phyloP scores from a whole-genome alignment of 75 land plant genomes.

The Cryptomeria japonica region DNA sequence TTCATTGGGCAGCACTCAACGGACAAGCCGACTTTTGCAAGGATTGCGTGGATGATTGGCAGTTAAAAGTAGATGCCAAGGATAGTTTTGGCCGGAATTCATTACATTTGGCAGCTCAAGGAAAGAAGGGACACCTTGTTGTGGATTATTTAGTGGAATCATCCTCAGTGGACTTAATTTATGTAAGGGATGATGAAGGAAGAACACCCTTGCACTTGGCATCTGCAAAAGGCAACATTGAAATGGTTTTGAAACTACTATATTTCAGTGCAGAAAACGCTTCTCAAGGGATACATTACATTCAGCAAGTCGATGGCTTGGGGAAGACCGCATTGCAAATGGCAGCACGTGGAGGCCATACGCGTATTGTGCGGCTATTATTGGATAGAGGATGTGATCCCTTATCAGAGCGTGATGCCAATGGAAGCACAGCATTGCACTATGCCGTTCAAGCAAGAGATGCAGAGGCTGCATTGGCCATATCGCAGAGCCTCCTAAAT shows the following conservation, averaged over 20 bases:
- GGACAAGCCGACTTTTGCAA: not conserved
- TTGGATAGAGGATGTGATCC: too few species aligned
- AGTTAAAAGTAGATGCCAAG: not conserved
- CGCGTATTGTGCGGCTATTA: too few species aligned
- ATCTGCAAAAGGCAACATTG: not conserved
- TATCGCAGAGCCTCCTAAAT: too few species aligned
- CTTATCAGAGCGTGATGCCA: too few species aligned
- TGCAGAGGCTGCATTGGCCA: too few species aligned
- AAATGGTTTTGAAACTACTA: not conserved
- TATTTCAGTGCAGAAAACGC: not conserved
- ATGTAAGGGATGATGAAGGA: not conserved
- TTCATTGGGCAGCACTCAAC: not conserved
- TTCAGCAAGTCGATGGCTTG: not conserved
- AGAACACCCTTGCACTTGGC: not conserved
- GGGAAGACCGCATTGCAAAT: slow-evolving; percentile 1
- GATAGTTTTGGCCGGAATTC: not conserved
- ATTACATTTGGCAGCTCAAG: not conserved
- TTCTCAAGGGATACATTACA: not conserved
- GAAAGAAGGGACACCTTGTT: not conserved
- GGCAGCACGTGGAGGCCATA: too few species aligned
- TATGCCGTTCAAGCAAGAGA: too few species aligned
- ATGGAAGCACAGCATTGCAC: too few species aligned
- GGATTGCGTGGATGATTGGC: not conserved
- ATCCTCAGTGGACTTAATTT: not conserved
- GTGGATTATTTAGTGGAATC: not conserved